phyloP scores from a whole-genome alignment of 305 asterid species.

The Plantago lanceolata region DNA sequence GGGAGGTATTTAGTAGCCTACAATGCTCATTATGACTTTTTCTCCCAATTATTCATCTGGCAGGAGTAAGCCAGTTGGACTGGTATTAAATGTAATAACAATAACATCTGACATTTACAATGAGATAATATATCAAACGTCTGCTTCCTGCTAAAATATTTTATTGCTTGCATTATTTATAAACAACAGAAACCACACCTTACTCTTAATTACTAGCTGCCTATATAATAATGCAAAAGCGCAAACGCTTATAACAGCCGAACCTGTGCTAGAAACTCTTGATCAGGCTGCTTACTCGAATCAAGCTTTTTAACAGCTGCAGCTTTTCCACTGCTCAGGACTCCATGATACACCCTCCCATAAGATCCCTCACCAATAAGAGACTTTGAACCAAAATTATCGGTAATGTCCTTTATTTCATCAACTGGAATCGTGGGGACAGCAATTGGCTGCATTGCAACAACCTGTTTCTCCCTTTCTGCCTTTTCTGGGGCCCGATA shows the following conservation, averaged over 20 bases:
- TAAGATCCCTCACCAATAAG: conserved; percentile 77
- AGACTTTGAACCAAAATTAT: conserved; percentile 60
- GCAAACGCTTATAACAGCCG: conserved; percentile 5
- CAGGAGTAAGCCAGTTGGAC: neutral
- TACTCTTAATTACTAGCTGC: conserved; percentile 1
- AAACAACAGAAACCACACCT: neutral
- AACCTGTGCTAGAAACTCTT: conserved; percentile 68
- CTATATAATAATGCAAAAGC: conserved; percentile 13
- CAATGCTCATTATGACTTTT: neutral
- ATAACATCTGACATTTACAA: neutral
- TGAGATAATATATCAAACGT: neutral
- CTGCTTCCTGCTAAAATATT: neutral
- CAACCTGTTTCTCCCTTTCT: conserved; percentile 42
- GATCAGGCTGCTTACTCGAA: conserved; percentile 82
- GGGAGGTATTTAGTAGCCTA: neutral
- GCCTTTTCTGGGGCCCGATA: conserved; percentile 53
- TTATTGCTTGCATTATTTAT: neutral
- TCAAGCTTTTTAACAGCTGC: conserved; percentile 72
- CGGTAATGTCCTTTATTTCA: conserved; percentile 59
- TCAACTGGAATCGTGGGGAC: conserved; percentile 62
- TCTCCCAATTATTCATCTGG: neutral
- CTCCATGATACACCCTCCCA: conserved; percentile 67
- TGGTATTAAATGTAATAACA: neutral
- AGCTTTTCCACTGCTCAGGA: conserved; percentile 47
- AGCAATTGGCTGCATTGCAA: conserved; percentile 57